Percentiles rank a stretch among this genome's conserved stretches.
Conservation (phyloP, 768 basidiomycete species). For the Thelephora ganbajun region DNA sequence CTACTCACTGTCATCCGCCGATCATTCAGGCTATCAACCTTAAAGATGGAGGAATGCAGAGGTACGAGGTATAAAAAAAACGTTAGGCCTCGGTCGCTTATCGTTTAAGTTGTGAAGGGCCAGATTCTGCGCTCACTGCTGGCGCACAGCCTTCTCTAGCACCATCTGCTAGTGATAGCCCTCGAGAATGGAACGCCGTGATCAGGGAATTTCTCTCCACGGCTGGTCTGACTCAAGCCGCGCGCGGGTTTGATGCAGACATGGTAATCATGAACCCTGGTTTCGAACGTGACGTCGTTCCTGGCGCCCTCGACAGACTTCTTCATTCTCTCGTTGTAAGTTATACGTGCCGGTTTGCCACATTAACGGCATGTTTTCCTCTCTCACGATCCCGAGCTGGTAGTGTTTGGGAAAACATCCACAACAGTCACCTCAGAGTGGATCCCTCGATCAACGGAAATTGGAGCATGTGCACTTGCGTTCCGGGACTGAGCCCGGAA, state of each 20-base stretch:
- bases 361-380: neutral
- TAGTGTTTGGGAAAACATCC: neutral
- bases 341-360: neutral
- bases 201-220: slow-evolving; percentile 38
- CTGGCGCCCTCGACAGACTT: slow-evolving; percentile 38
- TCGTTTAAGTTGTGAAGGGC: no score
- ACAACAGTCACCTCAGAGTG: slow-evolving; percentile 11
- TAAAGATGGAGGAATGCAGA: no score
- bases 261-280: slow-evolving; percentile 54
- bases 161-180: slow-evolving; percentile 26
- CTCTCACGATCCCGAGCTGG: neutral
- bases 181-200: slow-evolving; percentile 48
- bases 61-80: no score
- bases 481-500: slow-evolving; percentile 30
- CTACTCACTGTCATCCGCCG: no score
- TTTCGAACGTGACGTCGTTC: slow-evolving; percentile 47
- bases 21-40: no score
- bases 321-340: slow-evolving; percentile 37
- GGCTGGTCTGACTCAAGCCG: slow-evolving; percentile 42
- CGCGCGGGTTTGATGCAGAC: slow-evolving; percentile 55
- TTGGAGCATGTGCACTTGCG: slow-evolving; percentile 42
- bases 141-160: neutral
- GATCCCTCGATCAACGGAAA: slow-evolving; percentile 52
- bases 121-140: no score
- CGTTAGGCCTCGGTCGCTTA: no score